Evolutionary conservation across 345 rosid genomes (phyloP), one percentile per base, ranked within the genome.

Genomic region (Camelina neglecta): DNA sequence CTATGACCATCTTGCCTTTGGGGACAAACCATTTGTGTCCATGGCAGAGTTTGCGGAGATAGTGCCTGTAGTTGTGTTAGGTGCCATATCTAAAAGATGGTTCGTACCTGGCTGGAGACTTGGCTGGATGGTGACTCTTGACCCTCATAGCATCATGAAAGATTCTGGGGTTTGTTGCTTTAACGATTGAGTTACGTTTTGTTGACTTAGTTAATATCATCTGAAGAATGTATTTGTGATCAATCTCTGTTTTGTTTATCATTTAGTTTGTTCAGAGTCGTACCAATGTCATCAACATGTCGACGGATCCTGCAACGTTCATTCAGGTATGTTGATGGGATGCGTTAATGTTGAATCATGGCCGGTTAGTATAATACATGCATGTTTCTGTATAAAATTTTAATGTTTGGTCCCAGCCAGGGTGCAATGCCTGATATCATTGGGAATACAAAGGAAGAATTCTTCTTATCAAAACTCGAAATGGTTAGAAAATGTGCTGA

Each of bases 91-190:
- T 2, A 88, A 90, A 80, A 83, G 89, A 80, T 91, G 90, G 96
- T 69, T 85, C 35, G 89, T 87, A 77, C 96, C 97, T 53, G 93
- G 92, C 9, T 91, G 97, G 96, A 82, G 92, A 53, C 78, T 89
- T 24, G 96, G 96, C 36, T 89, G 96, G 97, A 75, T 91, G 53
- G 93, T 82, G 38, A 85, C 86, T 33, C 80, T 68, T 75, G 93
- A 91, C 77, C 92, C 90, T 16, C 84, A 76, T 41, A 79, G 81
- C 72, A 82, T 83, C 36, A 78, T 88, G 20, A 69, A 44, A 60
- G 65, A 90, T 62, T 63, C 83, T 2, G 88, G 90, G 85, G 96
- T 87, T 67, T 16, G 85, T 16, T 55, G 1, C 8, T 59, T 26
- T 24, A 54, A 4, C 72, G 5, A 5, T 49, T n/a, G 29, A 18